Percentiles rank a stretch among this genome's conserved stretches.
Conservation (phyloP, 768 basidiomycete genomes). For the Bullera alba region DNA sequence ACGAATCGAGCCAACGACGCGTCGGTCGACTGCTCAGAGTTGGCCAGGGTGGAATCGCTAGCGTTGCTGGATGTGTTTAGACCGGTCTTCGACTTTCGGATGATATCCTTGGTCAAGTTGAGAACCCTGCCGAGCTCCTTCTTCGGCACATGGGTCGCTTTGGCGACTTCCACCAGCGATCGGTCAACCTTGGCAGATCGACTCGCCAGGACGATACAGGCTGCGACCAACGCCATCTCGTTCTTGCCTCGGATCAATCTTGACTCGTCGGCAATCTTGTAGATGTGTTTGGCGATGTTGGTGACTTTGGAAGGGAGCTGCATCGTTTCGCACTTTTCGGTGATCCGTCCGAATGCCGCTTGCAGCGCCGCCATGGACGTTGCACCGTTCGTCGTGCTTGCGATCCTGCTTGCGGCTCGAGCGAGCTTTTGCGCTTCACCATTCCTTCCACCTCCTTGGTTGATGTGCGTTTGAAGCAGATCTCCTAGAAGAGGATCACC, state of each 20-base stretch:
- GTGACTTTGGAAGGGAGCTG: slow-evolving; percentile 86
- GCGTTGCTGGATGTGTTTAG: slow-evolving; percentile 1
- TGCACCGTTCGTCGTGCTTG: slow-evolving; percentile 43
- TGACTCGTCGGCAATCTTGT: slow-evolving; percentile 94
- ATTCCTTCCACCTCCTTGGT: slow-evolving; percentile 88
- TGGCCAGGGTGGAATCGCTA: slow-evolving; percentile 23
- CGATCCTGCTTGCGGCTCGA: slow-evolving; percentile 70
- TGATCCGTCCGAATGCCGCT: slow-evolving; percentile 83
- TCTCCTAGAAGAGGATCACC: slow-evolving; percentile 92
- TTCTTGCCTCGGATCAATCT: slow-evolving; percentile 76
- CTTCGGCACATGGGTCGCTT: slow-evolving; percentile 86
- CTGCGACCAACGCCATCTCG: slow-evolving; percentile 86
- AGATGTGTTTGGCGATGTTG: slow-evolving; percentile 94
- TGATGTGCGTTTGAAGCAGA: slow-evolving; percentile 88
- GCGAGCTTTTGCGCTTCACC: slow-evolving; percentile 87
- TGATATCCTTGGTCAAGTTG: slow-evolving; percentile 77
- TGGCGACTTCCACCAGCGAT: slow-evolving; percentile 92
- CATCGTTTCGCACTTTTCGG: slow-evolving; percentile 91
- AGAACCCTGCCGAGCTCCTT: slow-evolving; percentile 91
- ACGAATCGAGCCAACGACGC: slow-evolving; percentile 32
- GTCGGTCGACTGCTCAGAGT: slow-evolving; percentile 20
- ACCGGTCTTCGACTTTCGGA: slow-evolving; percentile 51
- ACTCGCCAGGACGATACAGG: slow-evolving; percentile 96
- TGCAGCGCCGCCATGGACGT: slow-evolving; percentile 55
- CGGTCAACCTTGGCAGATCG: slow-evolving; percentile 90